Evolutionary conservation across 163 green algal genomes (phyloP).

Genomic region (Trebouxiophyceae sp.): DNA sequence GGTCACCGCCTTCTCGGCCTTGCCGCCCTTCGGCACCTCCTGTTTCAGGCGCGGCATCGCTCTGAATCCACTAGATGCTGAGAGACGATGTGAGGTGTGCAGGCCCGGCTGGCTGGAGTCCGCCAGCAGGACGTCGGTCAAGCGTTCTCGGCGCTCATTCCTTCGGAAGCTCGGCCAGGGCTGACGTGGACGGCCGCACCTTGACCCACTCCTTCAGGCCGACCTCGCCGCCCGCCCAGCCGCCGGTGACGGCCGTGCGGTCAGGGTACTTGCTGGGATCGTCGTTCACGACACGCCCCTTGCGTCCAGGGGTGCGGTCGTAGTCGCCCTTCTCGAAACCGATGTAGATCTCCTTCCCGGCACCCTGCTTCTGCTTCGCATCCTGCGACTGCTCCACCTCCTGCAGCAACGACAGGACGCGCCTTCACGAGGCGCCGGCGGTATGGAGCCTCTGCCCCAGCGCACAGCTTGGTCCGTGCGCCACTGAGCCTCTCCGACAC

Average conservation of each 20-base stretch:
- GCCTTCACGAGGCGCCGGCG: background rate
- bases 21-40: background rate
- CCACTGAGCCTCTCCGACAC: too few species aligned
- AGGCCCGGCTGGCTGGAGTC: background rate
- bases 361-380: background rate
- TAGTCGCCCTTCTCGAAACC: background rate
- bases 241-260: conserved; percentile 5
- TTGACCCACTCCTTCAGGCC: conserved; percentile 26
- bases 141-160: too few species aligned
- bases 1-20: background rate
- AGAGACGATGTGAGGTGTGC: background rate
- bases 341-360: background rate
- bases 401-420: too few species aligned
- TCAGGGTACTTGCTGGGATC: conserved; percentile 8
- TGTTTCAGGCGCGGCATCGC: background rate
- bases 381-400: background rate
- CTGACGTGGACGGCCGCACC: conserved; percentile 4
- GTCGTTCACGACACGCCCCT: background rate
- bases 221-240: conserved; percentile 30
- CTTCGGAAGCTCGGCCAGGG: too few species aligned
- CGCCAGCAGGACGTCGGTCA: too few species aligned
- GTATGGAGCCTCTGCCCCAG: background rate
- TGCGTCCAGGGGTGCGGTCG: background rate
- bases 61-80: conserved; percentile 1
- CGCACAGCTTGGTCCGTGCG: too few species aligned